Evolutionary conservation across 257 asterid species (phyloP), one percentile per base, ranked within the genome.

Genomic region (Catharanthus roseus): DNA sequence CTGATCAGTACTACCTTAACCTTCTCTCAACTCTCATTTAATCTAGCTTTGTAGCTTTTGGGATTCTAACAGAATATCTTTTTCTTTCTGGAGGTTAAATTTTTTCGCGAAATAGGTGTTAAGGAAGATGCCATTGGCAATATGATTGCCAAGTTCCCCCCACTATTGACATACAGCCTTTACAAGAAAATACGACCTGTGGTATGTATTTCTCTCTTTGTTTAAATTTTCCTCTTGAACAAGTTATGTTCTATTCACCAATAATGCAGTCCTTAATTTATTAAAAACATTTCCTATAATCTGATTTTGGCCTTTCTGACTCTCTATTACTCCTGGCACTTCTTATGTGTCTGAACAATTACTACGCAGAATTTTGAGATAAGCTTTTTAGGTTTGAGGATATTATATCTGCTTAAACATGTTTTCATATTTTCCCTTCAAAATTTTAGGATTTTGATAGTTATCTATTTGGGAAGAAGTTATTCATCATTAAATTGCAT

Each of bases 141-240:
- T 69, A 71, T 88, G 82, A 89, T 93, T 34, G 75, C 83, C 53
- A 87, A 80, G 82, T 93, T 87, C 77, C 99, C 99, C 68, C 86
- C 95, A 41, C 72, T 91, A 72, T 50, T 93, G 81, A 89, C 97
- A 4, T 88, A 89, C 85, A 93, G 99, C 83, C 97, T 93, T 71
- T 38, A 84, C 85, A 93, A 88, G 88, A 93, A 93, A 77, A 91
- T 93, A 76, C 96, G 99, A 15, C 96, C 96, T 3, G 91, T 89
- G 91, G 99, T 93, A 71, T 15, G 81, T 36, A 54, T 19, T 54
- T 69, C 50, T 45, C 24, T 36, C 39, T 60, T 33, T 45, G 24
- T 18, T 50, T 41, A 12, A 3, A 44, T 75, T 71, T 54, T 39
- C 41, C 50, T 53, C 39, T 21, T 75, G 12, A 10, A 21, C 38